Evolutionary conservation across 306 rosid genomes (phyloP).

Genomic region (Medicago truncatula): MtrunA17r5.0-ANR NC_053044.1:45495001-45495500

Average conservation of each 20-base stretch:
- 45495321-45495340: neutral
- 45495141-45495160: neutral
- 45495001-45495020: neutral
- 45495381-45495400: neutral
- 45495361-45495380: slow-evolving; percentile 4
- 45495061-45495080: neutral
- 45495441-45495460: neutral
- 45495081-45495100: neutral
- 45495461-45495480: neutral
- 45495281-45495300: neutral
- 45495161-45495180: neutral
- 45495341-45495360: neutral
- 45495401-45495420: too few relatives aligned
- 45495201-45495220: neutral
- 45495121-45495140: neutral
- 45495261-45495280: neutral
- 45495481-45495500: neutral
- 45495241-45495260: neutral
- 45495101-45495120: neutral
- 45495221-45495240: neutral
- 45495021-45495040: neutral
- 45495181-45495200: neutral
- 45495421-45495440: neutral
- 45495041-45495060: neutral
- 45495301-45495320: neutral